Conservation (phyloP, 2,329 filamentous ascomycete genomes). For the Beauveria scarabaeidicola region DNA sequence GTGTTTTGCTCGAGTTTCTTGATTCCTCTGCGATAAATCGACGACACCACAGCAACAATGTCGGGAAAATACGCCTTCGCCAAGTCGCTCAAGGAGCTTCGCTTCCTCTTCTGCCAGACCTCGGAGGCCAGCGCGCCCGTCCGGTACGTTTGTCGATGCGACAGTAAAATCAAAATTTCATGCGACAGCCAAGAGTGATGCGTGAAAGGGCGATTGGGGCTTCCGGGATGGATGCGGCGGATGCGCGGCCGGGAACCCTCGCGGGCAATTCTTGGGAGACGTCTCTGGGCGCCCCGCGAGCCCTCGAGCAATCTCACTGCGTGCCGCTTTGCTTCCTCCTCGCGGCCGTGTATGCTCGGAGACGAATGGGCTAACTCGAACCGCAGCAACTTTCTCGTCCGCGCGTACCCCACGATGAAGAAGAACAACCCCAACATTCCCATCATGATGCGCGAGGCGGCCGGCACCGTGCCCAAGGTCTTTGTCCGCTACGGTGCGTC, state of each 20-base stretch:
- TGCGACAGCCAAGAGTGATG: neutral
- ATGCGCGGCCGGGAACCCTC: neutral
- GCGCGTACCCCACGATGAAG: constrained; percentile 97
- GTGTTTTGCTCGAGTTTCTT: neutral
- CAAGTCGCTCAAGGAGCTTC: constrained; percentile 83
- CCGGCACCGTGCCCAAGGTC: constrained; percentile 73
- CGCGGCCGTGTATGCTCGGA: neutral
- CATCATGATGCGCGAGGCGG: constrained; percentile 89
- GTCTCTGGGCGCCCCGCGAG: neutral
- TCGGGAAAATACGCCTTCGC: constrained; percentile 88
- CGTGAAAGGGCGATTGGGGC: neutral
- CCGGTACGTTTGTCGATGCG: constrained; percentile 48
- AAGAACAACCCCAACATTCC: constrained; percentile 93
- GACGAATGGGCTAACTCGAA: constrained; percentile 12
- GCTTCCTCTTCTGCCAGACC: constrained; percentile 95
- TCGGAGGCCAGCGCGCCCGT: constrained; percentile 82
- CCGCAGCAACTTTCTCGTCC: constrained; percentile 67
- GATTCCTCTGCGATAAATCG: neutral
- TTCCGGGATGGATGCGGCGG: neutral
- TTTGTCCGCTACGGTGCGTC: constrained; percentile 81
- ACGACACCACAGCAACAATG: constrained; percentile 46
- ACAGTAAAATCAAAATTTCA: no score
- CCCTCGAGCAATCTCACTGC: neutral
- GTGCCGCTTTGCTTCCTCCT: neutral
- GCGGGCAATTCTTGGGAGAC: neutral